phyloP scores from a whole-genome alignment of 306 rosid species.

The Gillenia trifoliata region DNA sequence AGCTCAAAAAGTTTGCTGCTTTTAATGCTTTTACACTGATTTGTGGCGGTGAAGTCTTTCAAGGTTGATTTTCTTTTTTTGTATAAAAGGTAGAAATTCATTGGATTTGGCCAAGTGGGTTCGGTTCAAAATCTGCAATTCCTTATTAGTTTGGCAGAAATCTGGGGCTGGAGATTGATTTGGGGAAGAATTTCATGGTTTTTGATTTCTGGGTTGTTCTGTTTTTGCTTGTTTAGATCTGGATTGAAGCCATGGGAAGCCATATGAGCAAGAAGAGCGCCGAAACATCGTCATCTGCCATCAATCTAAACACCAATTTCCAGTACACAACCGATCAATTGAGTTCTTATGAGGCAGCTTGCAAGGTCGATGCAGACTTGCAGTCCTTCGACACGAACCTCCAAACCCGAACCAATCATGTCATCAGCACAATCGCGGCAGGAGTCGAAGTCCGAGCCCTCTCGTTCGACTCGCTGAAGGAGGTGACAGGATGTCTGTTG shows the following conservation, averaged over 20 bases:
- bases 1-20: conserved; percentile 10
- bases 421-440: conserved; percentile 66
- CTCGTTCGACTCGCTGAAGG: conserved; percentile 74
- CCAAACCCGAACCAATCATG: conserved; percentile 68
- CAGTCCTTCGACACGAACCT: conserved; percentile 67
- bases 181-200: conserved; percentile 2
- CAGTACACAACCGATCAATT: conserved; percentile 56
- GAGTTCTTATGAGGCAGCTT: conserved; percentile 77
- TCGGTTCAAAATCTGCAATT: neutral
- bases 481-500: conserved; percentile 73
- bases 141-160: neutral
- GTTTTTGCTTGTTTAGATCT: conserved; percentile 18
- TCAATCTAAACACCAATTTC: conserved; percentile 30
- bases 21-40: neutral
- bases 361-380: conserved; percentile 65
- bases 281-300: conserved; percentile 28
- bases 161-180: neutral
- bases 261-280: conserved; percentile 62
- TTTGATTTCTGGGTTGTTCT: conserved; percentile 24
- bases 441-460: conserved; percentile 89
- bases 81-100: conserved; percentile 1
- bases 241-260: conserved; percentile 60
- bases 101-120: conserved; percentile 14
- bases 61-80: neutral
- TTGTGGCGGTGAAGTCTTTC: neutral